Base-by-base conservation (phyloP, 345 rosid species). In the Hirschfeldia incana region DNA sequence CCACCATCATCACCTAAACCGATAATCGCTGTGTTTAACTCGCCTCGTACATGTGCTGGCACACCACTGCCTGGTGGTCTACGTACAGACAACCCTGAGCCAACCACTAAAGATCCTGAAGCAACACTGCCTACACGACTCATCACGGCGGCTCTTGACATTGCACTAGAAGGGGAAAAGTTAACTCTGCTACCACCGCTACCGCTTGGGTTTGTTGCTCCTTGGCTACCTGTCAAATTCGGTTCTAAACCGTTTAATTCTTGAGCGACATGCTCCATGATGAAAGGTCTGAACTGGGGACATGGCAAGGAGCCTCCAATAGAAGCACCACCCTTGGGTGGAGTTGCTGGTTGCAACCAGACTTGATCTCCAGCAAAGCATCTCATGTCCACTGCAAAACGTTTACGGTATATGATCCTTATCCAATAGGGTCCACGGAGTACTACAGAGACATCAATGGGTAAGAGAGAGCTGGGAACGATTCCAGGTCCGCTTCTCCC, bases 1-100 rank as follows among this genome's bases (percentile, higher is more conserved):
- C 98, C 99, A 78, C 99, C 99, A 89, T 96, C 99, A 70, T 96
- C 98, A 67, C 97, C 98, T 67, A 96, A 93, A 74, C 99, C 98
- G 36, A 96, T 93, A 81, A 93, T 96, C 39, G 99, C 95, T 5
- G 98, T 95, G 83, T 93, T 93, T 63, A 93, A 84, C 66, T 95
- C 99, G 76, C 99, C 99, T 84, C 98, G 87, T 36, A 92, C 95
- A 78, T 90, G 97, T 57, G 98, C 91, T 72, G 98, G 93, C 73
- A 92, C 97, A 78, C 83, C 89, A 75, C 84, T 70, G 42, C 97
- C 95, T 4, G 97, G 90, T 57, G 94, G 39, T 76, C 98, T 89
- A 16, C 98, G 98, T 57, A 93, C 74, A 49, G 95, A 85, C 85
- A 93, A 82, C 55, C 94, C 97, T 3, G 93, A 75, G 51, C 85